Evolutionary conservation across 78 protist genomes (phyloP), one percentile per base, ranked within the genome.

Genomic region (Emiliania huxleyi): DNA sequence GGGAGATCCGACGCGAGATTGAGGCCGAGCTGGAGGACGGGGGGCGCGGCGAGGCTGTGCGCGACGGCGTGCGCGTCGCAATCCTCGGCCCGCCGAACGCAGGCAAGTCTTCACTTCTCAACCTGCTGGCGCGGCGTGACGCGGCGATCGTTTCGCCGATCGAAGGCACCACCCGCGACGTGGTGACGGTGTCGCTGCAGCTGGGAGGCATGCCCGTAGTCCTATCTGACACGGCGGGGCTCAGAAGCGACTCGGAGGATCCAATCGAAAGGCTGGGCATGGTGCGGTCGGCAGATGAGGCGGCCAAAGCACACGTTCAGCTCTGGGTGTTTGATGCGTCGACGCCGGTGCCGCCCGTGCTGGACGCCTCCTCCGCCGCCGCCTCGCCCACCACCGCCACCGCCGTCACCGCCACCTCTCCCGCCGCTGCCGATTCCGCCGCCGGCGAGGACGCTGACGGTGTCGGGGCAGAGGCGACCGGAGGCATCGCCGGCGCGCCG

Each of bases 161-260:
- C 0, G 94, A 97, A 22, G 99, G 99, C 75, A 98, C 99, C 0
- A 98, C 99, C 12, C 92, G 99, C 37, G 99, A 98, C 77, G 92
- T 98, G 3, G 81, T 98, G 38, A 97, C 96, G 71, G 97, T 97
- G 29, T 11, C 89, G 21, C 52, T 97, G 87, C 90, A 96, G 45
- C 75, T 98, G 35, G 97, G 94, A 25, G 98, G 99, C 33, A 96
- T 71, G 44, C 98, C 98, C 0, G 96, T 98, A 12, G 12, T 94
- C 0, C 52, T 98, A n/a, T 84, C 94, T 46, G 98, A 97, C 87
- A 98, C 98, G 3, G 98, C 98, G 0, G 98, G 98, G 29, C 48
- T 97, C 44, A 89, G 97, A 45, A 71, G n/a, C 1, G 37, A 3
- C 37, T 2, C 95, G 2, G 48, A n/a, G 23, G 98, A 96, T 62